Conservation (phyloP, 2,329 filamentous ascomycete species). For the Nannizzia gypsea region DNA sequence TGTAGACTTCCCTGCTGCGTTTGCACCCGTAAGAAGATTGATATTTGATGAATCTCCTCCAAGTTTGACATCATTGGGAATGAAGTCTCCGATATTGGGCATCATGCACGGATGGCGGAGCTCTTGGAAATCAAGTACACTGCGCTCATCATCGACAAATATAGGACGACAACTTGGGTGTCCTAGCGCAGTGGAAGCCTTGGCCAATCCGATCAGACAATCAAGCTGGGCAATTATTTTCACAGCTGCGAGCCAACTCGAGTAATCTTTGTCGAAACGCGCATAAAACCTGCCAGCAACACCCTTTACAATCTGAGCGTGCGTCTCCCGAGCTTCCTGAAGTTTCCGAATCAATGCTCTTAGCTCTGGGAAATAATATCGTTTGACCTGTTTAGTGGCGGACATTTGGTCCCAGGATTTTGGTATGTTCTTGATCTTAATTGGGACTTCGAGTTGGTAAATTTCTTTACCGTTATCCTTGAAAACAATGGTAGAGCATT, state of each 20-base stretch:
- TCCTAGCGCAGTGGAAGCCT: slow-evolving; percentile 71
- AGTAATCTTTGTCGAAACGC: slow-evolving; percentile 79
- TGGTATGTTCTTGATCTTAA: slow-evolving; percentile 70
- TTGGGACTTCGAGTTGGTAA: slow-evolving; percentile 83
- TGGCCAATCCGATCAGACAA: slow-evolving; percentile 85
- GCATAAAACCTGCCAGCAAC: slow-evolving; percentile 72
- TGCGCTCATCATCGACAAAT: slow-evolving; percentile 78
- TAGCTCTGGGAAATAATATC: slow-evolving; percentile 84
- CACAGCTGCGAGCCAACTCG: slow-evolving; percentile 76
- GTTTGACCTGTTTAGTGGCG: slow-evolving; percentile 75
- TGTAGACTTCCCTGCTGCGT: slow-evolving; percentile 94
- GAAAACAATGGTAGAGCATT: slow-evolving; percentile 60
- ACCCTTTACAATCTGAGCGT: slow-evolving; percentile 80
- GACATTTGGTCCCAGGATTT: slow-evolving; percentile 94
- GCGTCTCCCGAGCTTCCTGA: slow-evolving; percentile 88
- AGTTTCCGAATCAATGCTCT: slow-evolving; percentile 71
- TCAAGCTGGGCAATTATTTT: slow-evolving; percentile 85
- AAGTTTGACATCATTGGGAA: slow-evolving; percentile 83
- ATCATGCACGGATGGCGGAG: slow-evolving; percentile 92
- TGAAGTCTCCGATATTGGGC: slow-evolving; percentile 81
- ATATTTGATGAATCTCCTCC: slow-evolving; percentile 75
- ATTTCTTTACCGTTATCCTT: slow-evolving; percentile 91
- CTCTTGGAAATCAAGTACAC: slow-evolving; percentile 81
- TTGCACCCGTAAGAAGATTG: slow-evolving; percentile 84
- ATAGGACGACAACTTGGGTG: slow-evolving; percentile 75